Conservation (phyloP, 2,329 filamentous ascomycete species). For the Coccinonectria pachysandricola region DNA sequence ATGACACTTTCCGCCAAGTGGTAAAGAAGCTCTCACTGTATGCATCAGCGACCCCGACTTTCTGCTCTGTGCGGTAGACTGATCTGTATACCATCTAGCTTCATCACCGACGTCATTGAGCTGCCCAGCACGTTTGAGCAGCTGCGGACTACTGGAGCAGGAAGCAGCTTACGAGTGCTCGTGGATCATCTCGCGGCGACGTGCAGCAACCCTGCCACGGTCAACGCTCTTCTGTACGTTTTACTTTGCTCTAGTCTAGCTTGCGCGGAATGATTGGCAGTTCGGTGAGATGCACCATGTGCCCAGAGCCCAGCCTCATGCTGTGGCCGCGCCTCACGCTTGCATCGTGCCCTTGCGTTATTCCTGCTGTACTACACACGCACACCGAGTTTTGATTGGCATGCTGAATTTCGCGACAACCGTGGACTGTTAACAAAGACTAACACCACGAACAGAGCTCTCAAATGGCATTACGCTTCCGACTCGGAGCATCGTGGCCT, state of each 20-base stretch:
- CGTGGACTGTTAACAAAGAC: slow-evolving; percentile 2
- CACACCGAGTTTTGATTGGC: too few relatives aligned
- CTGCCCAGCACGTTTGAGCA: slow-evolving; percentile 65
- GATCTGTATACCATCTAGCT: slow-evolving; percentile 42
- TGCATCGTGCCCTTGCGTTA: too few relatives aligned
- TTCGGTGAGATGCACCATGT: too few relatives aligned
- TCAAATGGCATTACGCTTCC: slow-evolving; percentile 64
- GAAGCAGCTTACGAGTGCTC: slow-evolving; percentile 45
- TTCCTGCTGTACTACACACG: too few relatives aligned
- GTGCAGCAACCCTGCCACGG: slow-evolving; percentile 58
- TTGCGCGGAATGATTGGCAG: too few relatives aligned
- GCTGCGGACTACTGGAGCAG: slow-evolving; percentile 55
- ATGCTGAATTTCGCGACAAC: too few relatives aligned
- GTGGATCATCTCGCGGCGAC: slow-evolving; percentile 53
- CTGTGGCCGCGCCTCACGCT: too few relatives aligned
- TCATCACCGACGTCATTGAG: slow-evolving; percentile 51
- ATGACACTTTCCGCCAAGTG: slow-evolving; percentile 52
- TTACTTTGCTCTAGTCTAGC: too few relatives aligned
- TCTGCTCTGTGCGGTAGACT: too few relatives aligned
- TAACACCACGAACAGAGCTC: slow-evolving; percentile 39
- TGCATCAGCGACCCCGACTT: too few relatives aligned
- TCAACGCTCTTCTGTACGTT: slow-evolving; percentile 63
- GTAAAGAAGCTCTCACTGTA: slow-evolving; percentile 58
- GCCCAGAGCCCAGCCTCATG: too few relatives aligned
- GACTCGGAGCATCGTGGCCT: slow-evolving; percentile 54